Conservation (phyloP, 2,329 filamentous ascomycete genomes). For the Onygena corvina region DNA sequence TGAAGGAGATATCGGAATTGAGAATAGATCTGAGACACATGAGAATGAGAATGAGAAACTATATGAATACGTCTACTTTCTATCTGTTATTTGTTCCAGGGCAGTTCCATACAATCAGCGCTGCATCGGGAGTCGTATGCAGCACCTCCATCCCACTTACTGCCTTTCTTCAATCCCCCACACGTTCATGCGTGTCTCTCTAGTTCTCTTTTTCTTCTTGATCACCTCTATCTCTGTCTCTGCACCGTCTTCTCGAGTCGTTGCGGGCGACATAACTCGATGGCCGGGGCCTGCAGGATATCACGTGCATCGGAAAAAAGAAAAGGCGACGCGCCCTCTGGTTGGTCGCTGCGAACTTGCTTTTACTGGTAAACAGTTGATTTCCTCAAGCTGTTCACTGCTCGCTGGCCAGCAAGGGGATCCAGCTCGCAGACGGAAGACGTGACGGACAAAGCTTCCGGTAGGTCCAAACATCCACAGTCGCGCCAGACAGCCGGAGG, state of each 20-base stretch:
- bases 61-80: too few relatives aligned
- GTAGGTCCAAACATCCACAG: too few relatives aligned
- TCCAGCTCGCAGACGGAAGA: neutral
- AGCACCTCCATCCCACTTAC: too few relatives aligned
- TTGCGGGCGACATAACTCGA: neutral
- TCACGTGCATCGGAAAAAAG: neutral
- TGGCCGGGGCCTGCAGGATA: too few relatives aligned
- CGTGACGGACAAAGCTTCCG: neutral
- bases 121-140: too few relatives aligned
- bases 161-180: too few relatives aligned
- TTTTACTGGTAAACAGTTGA: neutral
- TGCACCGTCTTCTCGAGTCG: neutral
- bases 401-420: neutral
- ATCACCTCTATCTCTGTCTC: too few relatives aligned
- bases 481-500: neutral
- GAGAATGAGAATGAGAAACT: neutral
- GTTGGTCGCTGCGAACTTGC: neutral
- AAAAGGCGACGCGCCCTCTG: neutral
- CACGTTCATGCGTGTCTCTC: too few relatives aligned
- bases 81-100: too few relatives aligned
- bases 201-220: too few relatives aligned
- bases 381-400: neutral
- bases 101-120: too few relatives aligned
- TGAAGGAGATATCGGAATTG: neutral
- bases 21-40: neutral